phyloP scores from a whole-genome alignment of 192 early-diverging fungal genomes.

The Coemansia sp. region DNA sequence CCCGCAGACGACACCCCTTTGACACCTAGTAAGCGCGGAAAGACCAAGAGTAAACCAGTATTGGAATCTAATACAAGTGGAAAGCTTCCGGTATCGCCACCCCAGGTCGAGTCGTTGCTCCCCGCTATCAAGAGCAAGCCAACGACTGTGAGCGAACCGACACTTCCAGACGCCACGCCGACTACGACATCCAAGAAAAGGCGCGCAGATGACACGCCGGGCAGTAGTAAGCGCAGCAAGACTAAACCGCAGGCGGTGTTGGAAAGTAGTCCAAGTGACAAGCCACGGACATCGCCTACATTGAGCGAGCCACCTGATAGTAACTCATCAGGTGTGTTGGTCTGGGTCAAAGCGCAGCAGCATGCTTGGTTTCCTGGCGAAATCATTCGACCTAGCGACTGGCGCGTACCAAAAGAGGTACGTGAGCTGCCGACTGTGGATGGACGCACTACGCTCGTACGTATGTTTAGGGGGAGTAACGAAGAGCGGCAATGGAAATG shows the following conservation, averaged over 20 bases:
- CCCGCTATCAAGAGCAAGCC: too few relatives aligned
- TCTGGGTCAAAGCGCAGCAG: slow-evolving; percentile 54
- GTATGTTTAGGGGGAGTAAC: slow-evolving; percentile 29
- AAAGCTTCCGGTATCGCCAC: too few relatives aligned
- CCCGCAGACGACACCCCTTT: not conserved
- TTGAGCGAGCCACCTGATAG: not conserved
- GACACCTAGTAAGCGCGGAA: not conserved
- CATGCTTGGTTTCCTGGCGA: slow-evolving; percentile 57
- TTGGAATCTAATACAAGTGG: not conserved
- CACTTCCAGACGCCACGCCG: too few relatives aligned
- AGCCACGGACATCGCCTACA: too few relatives aligned
- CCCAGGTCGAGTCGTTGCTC: too few relatives aligned
- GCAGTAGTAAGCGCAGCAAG: too few relatives aligned
- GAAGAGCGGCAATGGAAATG: slow-evolving; percentile 35
- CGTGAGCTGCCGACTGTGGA: not conserved
- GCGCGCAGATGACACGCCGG: too few relatives aligned
- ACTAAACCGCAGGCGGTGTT: too few relatives aligned
- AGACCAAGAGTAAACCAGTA: not conserved
- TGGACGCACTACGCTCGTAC: slow-evolving; percentile 23
- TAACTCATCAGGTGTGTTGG: slow-evolving; percentile 25
- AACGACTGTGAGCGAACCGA: too few relatives aligned
- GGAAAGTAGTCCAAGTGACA: too few relatives aligned
- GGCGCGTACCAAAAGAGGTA: slow-evolving; percentile 24
- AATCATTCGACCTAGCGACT: slow-evolving; percentile 19
- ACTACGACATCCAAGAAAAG: too few relatives aligned